Evolutionary conservation across 441 rosid genomes (phyloP).

Genomic region (Gossypium davidsonii): DNA sequence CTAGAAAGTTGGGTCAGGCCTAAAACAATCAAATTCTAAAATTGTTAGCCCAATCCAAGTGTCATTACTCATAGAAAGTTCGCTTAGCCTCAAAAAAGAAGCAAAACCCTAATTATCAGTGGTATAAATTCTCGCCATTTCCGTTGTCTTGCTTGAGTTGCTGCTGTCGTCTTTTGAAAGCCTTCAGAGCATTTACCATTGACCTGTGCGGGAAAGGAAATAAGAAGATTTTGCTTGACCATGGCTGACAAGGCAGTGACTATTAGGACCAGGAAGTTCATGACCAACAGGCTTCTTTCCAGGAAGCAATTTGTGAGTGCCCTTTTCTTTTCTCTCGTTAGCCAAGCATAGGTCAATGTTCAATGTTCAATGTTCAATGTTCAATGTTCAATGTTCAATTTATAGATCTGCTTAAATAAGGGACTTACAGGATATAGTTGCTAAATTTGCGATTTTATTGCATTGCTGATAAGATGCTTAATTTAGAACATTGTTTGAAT

Average conservation of each 20-base stretch:
- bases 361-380: too few relatives aligned
- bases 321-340: not conserved
- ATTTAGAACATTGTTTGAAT: not conserved
- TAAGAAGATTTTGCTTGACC: not conserved
- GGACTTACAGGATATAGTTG: not conserved
- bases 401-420: not conserved
- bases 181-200: too few relatives aligned
- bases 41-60: too few relatives aligned
- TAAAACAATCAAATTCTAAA: too few relatives aligned
- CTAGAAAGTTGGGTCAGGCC: too few relatives aligned
- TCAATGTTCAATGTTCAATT: too few relatives aligned
- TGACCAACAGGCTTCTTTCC: constrained; percentile 85
- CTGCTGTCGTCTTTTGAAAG: too few relatives aligned
- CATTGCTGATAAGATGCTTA: not conserved
- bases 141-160: too few relatives aligned
- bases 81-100: too few relatives aligned
- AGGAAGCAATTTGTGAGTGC: constrained; percentile 82
- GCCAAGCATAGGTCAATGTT: not conserved
- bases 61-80: too few relatives aligned
- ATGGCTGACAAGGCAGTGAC: constrained; percentile 92
- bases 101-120: too few relatives aligned
- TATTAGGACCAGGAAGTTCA: constrained; percentile 73
- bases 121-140: too few relatives aligned
- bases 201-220: not conserved
- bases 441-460: not conserved